Base-by-base conservation (phyloP, 176 grass and related monocot genomes). In the Oryza brachyantha region DNA sequence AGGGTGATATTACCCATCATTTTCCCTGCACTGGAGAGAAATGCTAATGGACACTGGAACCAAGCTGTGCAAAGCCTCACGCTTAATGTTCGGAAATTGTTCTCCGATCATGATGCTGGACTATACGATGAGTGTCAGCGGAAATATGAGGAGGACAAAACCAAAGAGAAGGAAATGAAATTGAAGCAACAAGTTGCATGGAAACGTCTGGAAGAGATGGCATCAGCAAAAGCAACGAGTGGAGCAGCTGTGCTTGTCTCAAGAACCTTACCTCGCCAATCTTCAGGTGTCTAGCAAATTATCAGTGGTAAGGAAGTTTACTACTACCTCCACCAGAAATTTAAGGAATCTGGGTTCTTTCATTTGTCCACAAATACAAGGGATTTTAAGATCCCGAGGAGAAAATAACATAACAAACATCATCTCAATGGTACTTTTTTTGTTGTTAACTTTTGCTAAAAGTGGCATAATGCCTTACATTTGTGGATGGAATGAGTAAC, bases 31-130 rank as follows among this genome's bases (percentile, higher is more conserved):
- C 72, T 96, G 40, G 93, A 96, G 75, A 92, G 78, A 50, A 96
- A 90, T 73, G 45, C 79, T 39, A 87, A 29, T 9, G 58, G 81
- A 28, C 93, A 96, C 65, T 96, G 93, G 93, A 96, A 96, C 66
- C 90, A 72, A 82, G 93, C 87, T 72, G 93, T 96, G 80, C 90
- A 92, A 81, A 92, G 78, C 81, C 93, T 96, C 13, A 92, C 89
- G 16, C 74, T 92, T 36, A 96, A 96, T 68, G 90, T 96, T 16
- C 84, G 82, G 58, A 96, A 87, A 74, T 75, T 96, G 43, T 87
- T 96, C 70, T 89, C 90, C 19, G 87, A 92, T 84, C 70, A 92
- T 72, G 93, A 96, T 31, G 57, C 68, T 26, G 89, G 76, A n/a
- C 60, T 92, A 57, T 95, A 85, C 37, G 61, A 39, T 0, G 86